Percentiles rank a stretch among this genome's conserved stretches.
Conservation (phyloP, 306 rosid species). For the Amphicarpaea edgeworthii region DNA sequence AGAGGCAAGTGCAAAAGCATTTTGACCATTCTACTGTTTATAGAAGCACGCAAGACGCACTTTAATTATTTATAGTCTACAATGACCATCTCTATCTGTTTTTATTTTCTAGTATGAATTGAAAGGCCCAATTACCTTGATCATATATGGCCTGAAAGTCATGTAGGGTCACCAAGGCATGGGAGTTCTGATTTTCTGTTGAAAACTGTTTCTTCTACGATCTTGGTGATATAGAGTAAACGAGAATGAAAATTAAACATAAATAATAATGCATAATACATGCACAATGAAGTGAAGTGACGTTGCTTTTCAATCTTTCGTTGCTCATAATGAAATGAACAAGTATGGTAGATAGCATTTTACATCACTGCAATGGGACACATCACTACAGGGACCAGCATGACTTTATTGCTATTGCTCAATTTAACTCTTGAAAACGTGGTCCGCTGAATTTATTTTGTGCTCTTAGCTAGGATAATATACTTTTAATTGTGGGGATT, state of each 20-base stretch:
- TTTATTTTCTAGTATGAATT: not conserved
- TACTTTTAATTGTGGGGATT: not conserved
- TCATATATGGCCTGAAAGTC: not conserved
- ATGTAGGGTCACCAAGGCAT: not conserved
- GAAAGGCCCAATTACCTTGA: too few species aligned
- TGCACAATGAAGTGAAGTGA: not conserved
- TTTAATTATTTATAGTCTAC: not conserved
- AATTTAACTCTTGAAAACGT: not conserved
- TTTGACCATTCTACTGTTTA: too few species aligned
- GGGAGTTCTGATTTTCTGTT: not conserved
- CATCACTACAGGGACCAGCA: not conserved
- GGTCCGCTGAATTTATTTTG: not conserved
- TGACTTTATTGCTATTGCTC: conserved; percentile 22
- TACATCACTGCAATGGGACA: conserved; percentile 39
- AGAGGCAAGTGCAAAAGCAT: too few species aligned
- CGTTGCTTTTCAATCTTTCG: not conserved
- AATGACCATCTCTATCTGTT: conserved; percentile 5
- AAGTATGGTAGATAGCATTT: conserved; percentile 20
- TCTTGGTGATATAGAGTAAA: not conserved
- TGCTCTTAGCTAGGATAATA: too few species aligned
- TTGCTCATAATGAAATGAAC: not conserved
- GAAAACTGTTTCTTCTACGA: not conserved
- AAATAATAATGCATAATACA: too few species aligned
- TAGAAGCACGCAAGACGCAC: too few species aligned
- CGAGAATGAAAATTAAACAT: not conserved